Percentiles rank a stretch among this genome's conserved stretches.
These are phyloP conservation scores for Tylopilus subfusipes DNA, from an alignment of 768 basidiomycete genomes.

Conservation along the genomic window DNA sequence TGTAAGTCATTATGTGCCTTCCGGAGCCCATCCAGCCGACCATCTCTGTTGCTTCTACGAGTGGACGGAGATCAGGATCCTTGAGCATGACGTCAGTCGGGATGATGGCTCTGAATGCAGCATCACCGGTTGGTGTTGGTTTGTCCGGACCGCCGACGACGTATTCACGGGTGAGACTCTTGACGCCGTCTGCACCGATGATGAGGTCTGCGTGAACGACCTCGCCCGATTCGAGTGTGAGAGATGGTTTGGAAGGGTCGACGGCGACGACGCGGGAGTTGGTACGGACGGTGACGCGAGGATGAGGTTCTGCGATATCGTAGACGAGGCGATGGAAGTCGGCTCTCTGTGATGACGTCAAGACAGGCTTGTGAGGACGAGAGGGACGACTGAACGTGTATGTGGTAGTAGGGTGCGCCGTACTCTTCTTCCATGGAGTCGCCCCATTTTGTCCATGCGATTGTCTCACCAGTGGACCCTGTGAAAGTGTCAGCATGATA, in stretches of 20 bases:
- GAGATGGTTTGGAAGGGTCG: conserved; percentile 31
- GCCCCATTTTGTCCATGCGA: conserved; percentile 38
- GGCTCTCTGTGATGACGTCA: conserved; percentile 32
- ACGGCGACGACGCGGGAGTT: conserved; percentile 35
- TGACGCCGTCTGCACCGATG: conserved; percentile 52
- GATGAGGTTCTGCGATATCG: conserved; percentile 35
- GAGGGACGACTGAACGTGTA: conserved; percentile 29
- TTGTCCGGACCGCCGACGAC: conserved; percentile 47
- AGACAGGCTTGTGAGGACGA: not conserved
- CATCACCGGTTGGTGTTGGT: conserved; percentile 56
- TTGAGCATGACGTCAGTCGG: conserved; percentile 41
- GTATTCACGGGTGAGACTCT: conserved; percentile 46
- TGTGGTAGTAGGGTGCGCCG: conserved; percentile 33
- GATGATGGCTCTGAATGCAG: conserved; percentile 57
- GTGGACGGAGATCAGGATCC: conserved; percentile 48
- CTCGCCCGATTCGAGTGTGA: conserved; percentile 42
- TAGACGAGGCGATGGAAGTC: conserved; percentile 43
- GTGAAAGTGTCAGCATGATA: not conserved
- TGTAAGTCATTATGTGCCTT: conserved; percentile 44
- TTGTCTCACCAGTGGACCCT: conserved; percentile 34
- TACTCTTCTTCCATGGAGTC: conserved; percentile 30
- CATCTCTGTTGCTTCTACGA: conserved; percentile 52
- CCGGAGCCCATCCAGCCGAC: conserved; percentile 59
- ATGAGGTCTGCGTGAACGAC: conserved; percentile 43
- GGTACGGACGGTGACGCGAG: conserved; percentile 33